Evolutionary conservation across 805 yeast genomes (phyloP), one percentile per base, ranked within the genome.

Genomic region (Pichia sporocuriosa): DNA sequence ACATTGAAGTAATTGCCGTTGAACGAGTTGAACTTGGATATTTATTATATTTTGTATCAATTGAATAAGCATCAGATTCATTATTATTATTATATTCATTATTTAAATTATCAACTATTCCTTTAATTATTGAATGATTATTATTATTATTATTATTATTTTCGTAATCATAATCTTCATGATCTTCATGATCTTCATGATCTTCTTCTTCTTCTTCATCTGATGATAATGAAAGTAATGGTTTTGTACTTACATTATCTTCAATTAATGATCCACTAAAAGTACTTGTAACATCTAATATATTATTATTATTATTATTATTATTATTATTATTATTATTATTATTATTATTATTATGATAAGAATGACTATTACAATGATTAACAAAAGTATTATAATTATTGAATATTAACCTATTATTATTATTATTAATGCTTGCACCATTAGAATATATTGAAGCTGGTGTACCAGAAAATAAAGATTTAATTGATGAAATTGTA

Each of bases 211-310:
- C 41, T n/a, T 43, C 49, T 24, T 40, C 44, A 19, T 46, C 47
- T 3, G 47, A 54, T 4, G 47, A 54, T 9, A 69, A 54, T 29
- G 74, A 70, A 44, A 69, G 62, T 29, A 71, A 53, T 0, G 76
- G 75, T 20, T 55, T 64, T 3, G 76, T 71, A 44, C 73, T 66
- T 23, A 66, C 51, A 47, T 70, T 70, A 19, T 48, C 51, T 6
- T 45, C 48, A 29, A 22, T 8, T 3, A 26, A 17, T 13, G 40
- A 39, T 1, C 37, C 46, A 37, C 43, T 43, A 8, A 39, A 32
- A 1, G 36, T 39, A 17, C 43, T 39, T n/a, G 34, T 13, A n/a
- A n/a, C 21, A 15, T 39, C 43, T 1, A 39, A 7, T 23, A 35
- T 25, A 3, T 9, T 19, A 6, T 17, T 33, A 16, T 30, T 32